phyloP scores from a whole-genome alignment of 208 protist genomes.

The Wallacemonas sp. region DNA sequence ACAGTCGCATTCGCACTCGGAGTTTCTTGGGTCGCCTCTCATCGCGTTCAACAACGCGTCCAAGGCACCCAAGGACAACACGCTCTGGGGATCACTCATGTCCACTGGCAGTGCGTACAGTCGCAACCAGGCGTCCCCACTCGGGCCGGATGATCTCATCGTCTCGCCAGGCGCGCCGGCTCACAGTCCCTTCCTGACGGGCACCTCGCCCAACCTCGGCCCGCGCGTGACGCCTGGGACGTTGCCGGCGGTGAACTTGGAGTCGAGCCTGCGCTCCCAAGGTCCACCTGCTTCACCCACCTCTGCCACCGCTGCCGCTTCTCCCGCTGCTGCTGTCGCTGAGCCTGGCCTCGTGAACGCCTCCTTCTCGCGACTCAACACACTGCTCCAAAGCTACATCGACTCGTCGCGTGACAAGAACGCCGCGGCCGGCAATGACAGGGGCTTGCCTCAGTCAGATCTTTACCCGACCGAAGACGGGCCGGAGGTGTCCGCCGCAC shows the following conservation, averaged over 20 bases:
- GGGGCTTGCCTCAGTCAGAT: background rate
- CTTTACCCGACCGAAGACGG: background rate
- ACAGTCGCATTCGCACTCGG: too few relatives aligned
- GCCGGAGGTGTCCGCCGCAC: background rate
- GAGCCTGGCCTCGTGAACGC: background rate
- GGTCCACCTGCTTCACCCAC: too few relatives aligned
- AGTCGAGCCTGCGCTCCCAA: slow-evolving; percentile 9
- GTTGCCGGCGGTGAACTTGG: background rate
- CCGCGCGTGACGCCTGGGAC: background rate
- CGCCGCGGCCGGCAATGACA: background rate
- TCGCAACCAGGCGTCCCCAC: background rate
- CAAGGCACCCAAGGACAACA: background rate
- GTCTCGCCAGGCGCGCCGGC: background rate
- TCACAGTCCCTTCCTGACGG: too few relatives aligned
- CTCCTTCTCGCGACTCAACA: slow-evolving; percentile 5
- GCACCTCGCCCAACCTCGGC: background rate
- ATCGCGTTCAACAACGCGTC: background rate
- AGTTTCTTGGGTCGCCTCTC: background rate
- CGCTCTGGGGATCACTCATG: background rate
- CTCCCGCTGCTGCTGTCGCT: too few relatives aligned
- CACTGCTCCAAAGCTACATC: background rate
- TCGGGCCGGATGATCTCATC: background rate
- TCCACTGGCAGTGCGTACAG: background rate
- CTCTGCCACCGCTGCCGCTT: too few relatives aligned
- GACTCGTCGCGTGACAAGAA: background rate